These are phyloP conservation scores for Lipomyces orientalis DNA, from an alignment of 805 yeast genomes.

Conservation along the genomic window DNA sequence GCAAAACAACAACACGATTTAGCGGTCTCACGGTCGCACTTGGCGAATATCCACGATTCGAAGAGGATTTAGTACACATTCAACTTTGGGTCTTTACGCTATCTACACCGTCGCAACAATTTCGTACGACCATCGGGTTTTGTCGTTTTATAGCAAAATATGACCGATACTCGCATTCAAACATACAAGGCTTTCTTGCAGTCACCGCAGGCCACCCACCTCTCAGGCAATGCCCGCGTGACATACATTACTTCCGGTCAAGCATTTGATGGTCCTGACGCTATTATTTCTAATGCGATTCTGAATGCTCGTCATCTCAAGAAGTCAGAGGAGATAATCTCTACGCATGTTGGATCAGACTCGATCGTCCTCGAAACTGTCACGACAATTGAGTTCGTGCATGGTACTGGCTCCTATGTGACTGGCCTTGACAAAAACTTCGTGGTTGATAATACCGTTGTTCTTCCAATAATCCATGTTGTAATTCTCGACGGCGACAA, in stretches of 20 bases:
- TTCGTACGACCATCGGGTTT: not conserved
- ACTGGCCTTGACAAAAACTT: slow-evolving; percentile 41
- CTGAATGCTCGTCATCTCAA: slow-evolving; percentile 33
- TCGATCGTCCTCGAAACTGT: slow-evolving; percentile 40
- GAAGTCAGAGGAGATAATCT: slow-evolving; percentile 32
- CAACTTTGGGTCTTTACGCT: not conserved
- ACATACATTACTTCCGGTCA: slow-evolving; percentile 39
- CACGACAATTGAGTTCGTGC: slow-evolving; percentile 39
- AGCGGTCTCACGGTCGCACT: not conserved
- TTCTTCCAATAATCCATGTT: slow-evolving; percentile 34
- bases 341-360: slow-evolving; percentile 32
- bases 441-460: slow-evolving; percentile 39
- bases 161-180: slow-evolving; percentile 5
- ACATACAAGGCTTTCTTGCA: slow-evolving; percentile 24
- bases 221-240: slow-evolving; percentile 16
- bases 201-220: slow-evolving; percentile 15
- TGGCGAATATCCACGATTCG: not conserved
- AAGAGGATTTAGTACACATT: not conserved
- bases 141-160: not conserved
- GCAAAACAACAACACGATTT: not conserved
- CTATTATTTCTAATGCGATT: slow-evolving; percentile 36
- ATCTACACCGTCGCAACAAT: not conserved
- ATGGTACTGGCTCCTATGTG: slow-evolving; percentile 40
- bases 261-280: slow-evolving; percentile 28
- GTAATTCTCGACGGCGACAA: slow-evolving; percentile 27